Evolutionary conservation across 768 basidiomycete genomes (phyloP).

Genomic region (Pleurotus pulmonarius): DNA sequence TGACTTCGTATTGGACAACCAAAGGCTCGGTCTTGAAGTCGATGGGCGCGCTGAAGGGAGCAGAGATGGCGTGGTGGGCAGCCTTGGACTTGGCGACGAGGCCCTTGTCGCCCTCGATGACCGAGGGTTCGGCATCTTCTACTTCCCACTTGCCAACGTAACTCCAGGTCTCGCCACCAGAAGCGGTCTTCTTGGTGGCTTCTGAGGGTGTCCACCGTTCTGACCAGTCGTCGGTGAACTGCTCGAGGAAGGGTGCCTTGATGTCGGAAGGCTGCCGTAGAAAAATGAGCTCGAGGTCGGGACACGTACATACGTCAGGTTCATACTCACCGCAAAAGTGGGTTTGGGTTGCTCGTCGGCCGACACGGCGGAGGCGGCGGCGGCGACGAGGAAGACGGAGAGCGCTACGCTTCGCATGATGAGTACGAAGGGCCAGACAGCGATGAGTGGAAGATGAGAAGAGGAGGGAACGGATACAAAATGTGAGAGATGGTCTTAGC

Average conservation of each 20-base stretch:
- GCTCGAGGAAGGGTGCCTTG: slow-evolving; percentile 91
- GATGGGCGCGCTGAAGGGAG: slow-evolving; percentile 75
- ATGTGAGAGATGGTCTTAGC: neutral
- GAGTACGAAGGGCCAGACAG: slow-evolving; percentile 61
- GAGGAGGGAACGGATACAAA: slow-evolving; percentile 7
- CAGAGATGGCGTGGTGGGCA: slow-evolving; percentile 97
- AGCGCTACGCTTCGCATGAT: slow-evolving; percentile 88
- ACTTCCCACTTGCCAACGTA: slow-evolving; percentile 98
- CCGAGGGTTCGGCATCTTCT: slow-evolving; percentile 76
- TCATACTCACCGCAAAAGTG: slow-evolving; percentile 57
- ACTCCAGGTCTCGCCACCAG: slow-evolving; percentile 93
- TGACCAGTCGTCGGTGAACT: slow-evolving; percentile 90
- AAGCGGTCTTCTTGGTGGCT: slow-evolving; percentile 97
- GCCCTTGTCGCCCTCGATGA: slow-evolving; percentile 83
- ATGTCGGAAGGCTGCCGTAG: slow-evolving; percentile 62
- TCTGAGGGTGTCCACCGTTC: slow-evolving; percentile 95
- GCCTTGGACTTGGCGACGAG: slow-evolving; percentile 97
- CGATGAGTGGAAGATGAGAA: slow-evolving; percentile 22
- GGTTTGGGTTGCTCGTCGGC: slow-evolving; percentile 62
- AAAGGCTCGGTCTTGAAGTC: slow-evolving; percentile 82
- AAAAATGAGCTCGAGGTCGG: slow-evolving; percentile 2
- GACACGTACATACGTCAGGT: neutral
- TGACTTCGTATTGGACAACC: slow-evolving; percentile 98
- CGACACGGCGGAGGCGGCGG: slow-evolving; percentile 60
- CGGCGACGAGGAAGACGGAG: slow-evolving; percentile 54